Conservation (phyloP, 176 grass and related monocot species). For the Hsuehochloa calcarea region DNA sequence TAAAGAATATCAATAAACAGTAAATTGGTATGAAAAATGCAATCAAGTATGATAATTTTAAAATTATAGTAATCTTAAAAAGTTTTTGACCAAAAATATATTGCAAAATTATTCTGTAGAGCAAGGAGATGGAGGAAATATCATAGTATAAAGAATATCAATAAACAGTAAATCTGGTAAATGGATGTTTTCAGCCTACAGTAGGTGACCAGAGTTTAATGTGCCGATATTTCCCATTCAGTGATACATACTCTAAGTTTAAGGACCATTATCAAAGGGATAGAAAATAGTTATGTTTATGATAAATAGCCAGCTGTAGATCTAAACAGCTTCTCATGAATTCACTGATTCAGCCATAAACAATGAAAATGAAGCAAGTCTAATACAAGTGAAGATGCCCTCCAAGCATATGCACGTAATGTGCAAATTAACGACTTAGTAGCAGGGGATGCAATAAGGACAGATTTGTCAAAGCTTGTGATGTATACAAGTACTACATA, state of each 20-base stretch:
- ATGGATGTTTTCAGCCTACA: neutral
- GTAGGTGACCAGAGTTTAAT: neutral
- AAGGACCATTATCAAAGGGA: neutral
- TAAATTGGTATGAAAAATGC: neutral
- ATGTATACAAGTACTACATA: neutral
- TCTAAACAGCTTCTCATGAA: neutral
- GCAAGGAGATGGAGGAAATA: neutral
- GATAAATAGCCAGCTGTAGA: neutral
- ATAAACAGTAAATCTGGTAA: neutral
- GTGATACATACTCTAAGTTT: neutral
- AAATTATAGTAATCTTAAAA: neutral
- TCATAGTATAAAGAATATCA: neutral
- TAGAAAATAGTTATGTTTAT: neutral
- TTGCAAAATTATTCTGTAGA: neutral
- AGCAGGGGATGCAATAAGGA: neutral
- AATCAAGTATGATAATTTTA: neutral
- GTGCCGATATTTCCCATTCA: neutral
- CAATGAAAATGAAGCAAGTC: neutral
- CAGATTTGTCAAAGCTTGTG: neutral
- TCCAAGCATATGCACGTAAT: neutral
- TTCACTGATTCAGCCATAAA: neutral
- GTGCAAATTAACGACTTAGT: neutral
- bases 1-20: neutral
- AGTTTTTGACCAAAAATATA: neutral
- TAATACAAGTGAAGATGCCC: neutral